Conservation (phyloP, 345 rosid species). For the Salix purpurea region DNA sequence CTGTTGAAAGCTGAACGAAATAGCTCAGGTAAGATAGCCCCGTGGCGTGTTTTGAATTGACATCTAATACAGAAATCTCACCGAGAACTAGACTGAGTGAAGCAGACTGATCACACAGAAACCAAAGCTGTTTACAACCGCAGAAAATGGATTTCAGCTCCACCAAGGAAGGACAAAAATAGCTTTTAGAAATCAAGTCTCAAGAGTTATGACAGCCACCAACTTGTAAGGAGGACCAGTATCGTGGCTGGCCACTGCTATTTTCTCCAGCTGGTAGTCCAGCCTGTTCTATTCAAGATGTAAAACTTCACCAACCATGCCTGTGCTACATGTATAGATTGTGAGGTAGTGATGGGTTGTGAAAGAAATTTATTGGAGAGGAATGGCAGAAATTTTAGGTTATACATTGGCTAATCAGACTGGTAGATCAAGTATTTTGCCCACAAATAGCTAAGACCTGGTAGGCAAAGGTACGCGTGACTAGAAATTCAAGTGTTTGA, state of each 20-base stretch:
- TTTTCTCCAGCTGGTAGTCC: background rate
- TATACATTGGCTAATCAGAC: background rate
- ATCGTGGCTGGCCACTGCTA: background rate
- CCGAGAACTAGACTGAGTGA: too few relatives aligned
- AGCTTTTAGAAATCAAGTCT: slow-evolving; percentile 15
- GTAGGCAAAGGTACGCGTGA: background rate
- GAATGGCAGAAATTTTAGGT: background rate
- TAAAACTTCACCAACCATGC: slow-evolving; percentile 3
- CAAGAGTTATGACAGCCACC: slow-evolving; percentile 8
- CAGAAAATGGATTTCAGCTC: too few relatives aligned
- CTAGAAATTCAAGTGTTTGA: background rate
- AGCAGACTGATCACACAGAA: too few relatives aligned
- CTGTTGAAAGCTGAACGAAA: too few relatives aligned
- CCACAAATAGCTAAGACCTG: background rate
- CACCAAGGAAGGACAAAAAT: background rate
- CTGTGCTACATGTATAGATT: background rate
- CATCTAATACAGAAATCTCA: too few relatives aligned
- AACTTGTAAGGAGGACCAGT: background rate
- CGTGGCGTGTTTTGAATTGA: too few relatives aligned
- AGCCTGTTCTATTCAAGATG: background rate
- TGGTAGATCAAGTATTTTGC: background rate
- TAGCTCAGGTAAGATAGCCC: too few relatives aligned
- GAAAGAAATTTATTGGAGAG: background rate
- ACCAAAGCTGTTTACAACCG: too few relatives aligned
- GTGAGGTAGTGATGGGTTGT: background rate